A percentile compares a stretch with the other conserved stretches of the same genome.
These are phyloP conservation scores for Fomitopsis pulvina DNA, from an alignment of 768 basidiomycete species.

Conservation along the genomic window DNA sequence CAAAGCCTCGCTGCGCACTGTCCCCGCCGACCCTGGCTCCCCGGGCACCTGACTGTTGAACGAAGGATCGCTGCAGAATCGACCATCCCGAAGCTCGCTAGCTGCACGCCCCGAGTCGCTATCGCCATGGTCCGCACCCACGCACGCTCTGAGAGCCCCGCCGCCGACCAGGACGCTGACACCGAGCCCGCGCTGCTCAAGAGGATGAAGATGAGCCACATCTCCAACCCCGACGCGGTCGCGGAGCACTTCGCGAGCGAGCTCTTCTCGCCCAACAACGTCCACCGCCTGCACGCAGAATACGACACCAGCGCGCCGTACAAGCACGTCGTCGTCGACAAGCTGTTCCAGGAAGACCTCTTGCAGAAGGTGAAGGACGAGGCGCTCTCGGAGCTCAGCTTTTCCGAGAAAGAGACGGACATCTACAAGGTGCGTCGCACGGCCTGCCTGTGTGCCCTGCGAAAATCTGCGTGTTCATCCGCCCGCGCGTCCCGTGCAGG, in stretches of 20 bases:
- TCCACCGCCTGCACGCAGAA: conserved; percentile 44
- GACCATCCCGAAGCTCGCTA: neutral
- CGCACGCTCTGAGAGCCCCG: conserved; percentile 39
- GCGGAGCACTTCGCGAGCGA: conserved; percentile 39
- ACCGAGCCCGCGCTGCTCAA: conserved; percentile 31
- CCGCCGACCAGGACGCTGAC: conserved; percentile 17
- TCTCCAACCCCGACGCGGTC: conserved; percentile 12
- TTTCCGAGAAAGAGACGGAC: conserved; percentile 94
- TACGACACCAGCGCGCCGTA: conserved; percentile 66
- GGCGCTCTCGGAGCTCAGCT: conserved; percentile 69
- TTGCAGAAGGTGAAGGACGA: conserved; percentile 80
- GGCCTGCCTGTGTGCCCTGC: neutral
- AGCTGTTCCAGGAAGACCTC: conserved; percentile 80
- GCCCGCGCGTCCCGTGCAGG: conserved; percentile 35
- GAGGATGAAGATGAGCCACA: conserved; percentile 32
- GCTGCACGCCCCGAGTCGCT: neutral
- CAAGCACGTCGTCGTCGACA: conserved; percentile 75
- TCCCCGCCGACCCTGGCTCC: neutral
- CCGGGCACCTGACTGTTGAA: neutral
- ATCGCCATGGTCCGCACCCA: conserved; percentile 39
- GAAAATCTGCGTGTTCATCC: neutral
- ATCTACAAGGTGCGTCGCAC: conserved; percentile 77
- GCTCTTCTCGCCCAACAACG: conserved; percentile 51
- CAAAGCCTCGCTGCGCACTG: neutral
- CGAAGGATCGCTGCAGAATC: too few relatives aligned